These are phyloP conservation scores for Wickerhamiella siamensis DNA, from an alignment of 805 yeast genomes.

Conservation along the genomic window DNA sequence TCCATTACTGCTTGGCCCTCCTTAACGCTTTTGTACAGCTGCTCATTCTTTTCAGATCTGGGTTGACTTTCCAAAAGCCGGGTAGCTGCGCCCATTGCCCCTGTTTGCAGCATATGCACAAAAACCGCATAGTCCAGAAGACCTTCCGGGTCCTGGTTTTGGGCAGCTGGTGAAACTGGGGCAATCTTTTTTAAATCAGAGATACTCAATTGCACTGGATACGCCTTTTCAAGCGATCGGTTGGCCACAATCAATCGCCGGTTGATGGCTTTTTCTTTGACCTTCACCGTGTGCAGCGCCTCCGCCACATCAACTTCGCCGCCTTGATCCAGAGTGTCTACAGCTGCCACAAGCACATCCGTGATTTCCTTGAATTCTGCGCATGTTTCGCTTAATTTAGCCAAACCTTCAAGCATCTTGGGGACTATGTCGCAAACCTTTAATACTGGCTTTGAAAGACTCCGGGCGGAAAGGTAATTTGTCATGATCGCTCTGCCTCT, in stretches of 20 bases:
- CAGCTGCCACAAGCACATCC: not conserved
- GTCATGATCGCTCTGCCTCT: conserved; percentile 25
- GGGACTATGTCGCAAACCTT: not conserved
- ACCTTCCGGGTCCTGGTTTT: not conserved
- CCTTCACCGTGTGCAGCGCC: not conserved
- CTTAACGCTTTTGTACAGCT: not conserved
- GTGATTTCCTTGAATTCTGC: not conserved
- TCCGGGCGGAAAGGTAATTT: too few relatives aligned
- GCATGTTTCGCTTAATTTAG: not conserved
- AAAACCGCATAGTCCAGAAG: not conserved
- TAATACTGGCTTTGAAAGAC: too few relatives aligned
- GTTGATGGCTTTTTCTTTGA: not conserved
- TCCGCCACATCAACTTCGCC: not conserved
- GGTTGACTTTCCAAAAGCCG: not conserved
- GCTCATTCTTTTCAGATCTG: too few relatives aligned
- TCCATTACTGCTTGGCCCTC: not conserved
- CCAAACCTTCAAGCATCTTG: not conserved
- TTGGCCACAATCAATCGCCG: not conserved
- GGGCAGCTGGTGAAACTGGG: too few relatives aligned
- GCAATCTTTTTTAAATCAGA: not conserved
- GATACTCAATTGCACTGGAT: not conserved
- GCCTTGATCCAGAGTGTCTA: not conserved
- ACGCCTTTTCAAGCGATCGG: not conserved
- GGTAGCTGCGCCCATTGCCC: not conserved
- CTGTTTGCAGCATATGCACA: not conserved